Base-by-base conservation (phyloP, 345 rosid species). In the Kernera saxatilis region DNA sequence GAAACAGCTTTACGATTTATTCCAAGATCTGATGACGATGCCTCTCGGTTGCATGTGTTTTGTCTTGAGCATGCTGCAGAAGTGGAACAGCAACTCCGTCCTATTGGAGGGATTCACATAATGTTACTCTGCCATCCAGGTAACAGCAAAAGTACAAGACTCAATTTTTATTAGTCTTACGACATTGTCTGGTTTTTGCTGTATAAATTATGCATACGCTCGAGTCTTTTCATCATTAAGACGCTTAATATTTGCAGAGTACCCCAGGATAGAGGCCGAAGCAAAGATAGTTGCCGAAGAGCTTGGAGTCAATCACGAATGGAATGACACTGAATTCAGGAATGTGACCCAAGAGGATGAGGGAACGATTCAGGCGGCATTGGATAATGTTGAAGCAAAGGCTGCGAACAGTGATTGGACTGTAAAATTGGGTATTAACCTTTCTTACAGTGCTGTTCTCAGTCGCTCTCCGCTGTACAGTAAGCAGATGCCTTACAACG, bases 1-100 rank as follows among this genome's bases (percentile, higher is more conserved):
- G 78, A 72, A 27, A 43, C 77, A 41, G 76, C 69, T 63, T 50
- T 74, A 19, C 72, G 82, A 3, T 79, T 76, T 79, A 37, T 80
- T 74, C 85, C 77, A 27, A 80, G 73, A 71, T 83, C 81, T 59
- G 82, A 86, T 73, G 92, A 88, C 46, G 96, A 89, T 78, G 87
- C 96, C 68, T 91, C 87, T 66, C 87, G 86, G 41, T 44, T 87
- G 84, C 97, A 94, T 65, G 85, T 94, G 40, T 94, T 94, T 81
- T 94, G 99, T 81, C 98, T 94, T 63, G 91, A 94, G 85, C 98
- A 94, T 78, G 99, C 99, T 71, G 78, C 87, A 17, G 97, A 91
- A 80, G 90, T 89, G 50, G 97, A 91, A 69, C 84, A 94, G 78
- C 93, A 75, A 78, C 89, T 94, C 55, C 83, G 78, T 26, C 78